These are phyloP conservation scores for Canariomyces notabilis DNA, from an alignment of 2,329 filamentous ascomycete species.

Conservation along the genomic window DNA sequence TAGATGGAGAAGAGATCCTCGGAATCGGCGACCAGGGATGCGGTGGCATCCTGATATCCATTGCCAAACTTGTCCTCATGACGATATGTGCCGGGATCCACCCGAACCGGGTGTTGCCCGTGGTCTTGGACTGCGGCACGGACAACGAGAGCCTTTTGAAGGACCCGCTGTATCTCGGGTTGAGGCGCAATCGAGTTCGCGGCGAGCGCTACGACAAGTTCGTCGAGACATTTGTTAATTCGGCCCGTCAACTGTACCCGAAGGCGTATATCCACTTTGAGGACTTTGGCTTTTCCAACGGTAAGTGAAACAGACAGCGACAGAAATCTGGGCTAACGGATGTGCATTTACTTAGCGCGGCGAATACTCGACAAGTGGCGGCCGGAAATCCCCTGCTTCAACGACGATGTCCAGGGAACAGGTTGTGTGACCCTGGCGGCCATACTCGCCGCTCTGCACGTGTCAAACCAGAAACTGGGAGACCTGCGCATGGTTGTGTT, in stretches of 20 bases:
- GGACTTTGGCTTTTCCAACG: slow-evolving; percentile 76
- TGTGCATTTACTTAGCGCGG: slow-evolving; percentile 51
- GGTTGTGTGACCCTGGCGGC: slow-evolving; percentile 83
- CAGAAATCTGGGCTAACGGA: accelerated
- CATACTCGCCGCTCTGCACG: slow-evolving; percentile 69
- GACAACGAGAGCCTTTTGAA: slow-evolving; percentile 70
- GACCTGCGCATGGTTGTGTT: slow-evolving; percentile 72
- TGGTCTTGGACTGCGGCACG: slow-evolving; percentile 82
- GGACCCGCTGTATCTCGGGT: slow-evolving; percentile 75
- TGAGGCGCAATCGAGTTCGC: slow-evolving; percentile 59
- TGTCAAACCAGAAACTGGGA: slow-evolving; percentile 59
- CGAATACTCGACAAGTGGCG: slow-evolving; percentile 73
- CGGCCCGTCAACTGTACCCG: slow-evolving; percentile 65
- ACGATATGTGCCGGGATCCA: slow-evolving; percentile 85
- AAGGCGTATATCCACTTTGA: slow-evolving; percentile 85
- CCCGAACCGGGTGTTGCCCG: slow-evolving; percentile 69
- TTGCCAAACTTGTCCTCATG: slow-evolving; percentile 77
- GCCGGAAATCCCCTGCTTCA: slow-evolving; percentile 74
- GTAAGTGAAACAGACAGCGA: slow-evolving; percentile 33
- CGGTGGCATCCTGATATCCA: slow-evolving; percentile 76
- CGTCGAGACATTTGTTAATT: slow-evolving; percentile 67
- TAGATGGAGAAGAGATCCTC: slow-evolving; percentile 65
- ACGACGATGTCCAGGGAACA: slow-evolving; percentile 86
- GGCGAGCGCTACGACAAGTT: slow-evolving; percentile 73
- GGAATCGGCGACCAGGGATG: slow-evolving; percentile 88